Evolutionary conservation across 2,329 filamentous ascomycete species (phyloP).

Genomic region (Fusarium mundagurra): DNA sequence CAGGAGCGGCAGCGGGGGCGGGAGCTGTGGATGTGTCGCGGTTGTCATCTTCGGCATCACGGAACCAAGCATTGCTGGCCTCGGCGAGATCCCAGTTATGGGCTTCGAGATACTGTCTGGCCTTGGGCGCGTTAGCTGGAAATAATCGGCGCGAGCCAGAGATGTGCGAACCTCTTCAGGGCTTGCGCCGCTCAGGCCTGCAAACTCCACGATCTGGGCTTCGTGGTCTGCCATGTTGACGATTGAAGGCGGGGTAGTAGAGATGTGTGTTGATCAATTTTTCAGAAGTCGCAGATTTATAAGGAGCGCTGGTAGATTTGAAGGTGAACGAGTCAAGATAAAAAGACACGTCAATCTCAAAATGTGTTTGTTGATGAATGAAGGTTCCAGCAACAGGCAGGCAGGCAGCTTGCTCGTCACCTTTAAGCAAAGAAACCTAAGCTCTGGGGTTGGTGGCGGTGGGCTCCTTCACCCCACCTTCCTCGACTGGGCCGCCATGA

Average conservation of each 20-base stretch:
- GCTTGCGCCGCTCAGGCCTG: constrained; percentile 40
- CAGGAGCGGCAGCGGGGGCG: constrained; percentile 29
- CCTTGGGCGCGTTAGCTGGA: constrained; percentile 55
- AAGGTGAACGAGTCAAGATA: too few species aligned
- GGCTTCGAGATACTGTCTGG: constrained; percentile 71
- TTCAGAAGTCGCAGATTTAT: not conserved
- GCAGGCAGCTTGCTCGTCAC: constrained; percentile 45
- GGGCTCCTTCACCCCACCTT: constrained; percentile 33
- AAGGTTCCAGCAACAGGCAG: constrained; percentile 23
- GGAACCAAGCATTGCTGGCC: constrained; percentile 71
- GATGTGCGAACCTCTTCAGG: constrained; percentile 39
- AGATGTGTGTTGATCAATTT: not conserved
- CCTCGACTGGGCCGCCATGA: not conserved
- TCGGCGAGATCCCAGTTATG: constrained; percentile 73
- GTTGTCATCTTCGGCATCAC: constrained; percentile 59
- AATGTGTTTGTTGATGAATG: constrained; percentile 6
- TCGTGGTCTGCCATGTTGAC: constrained; percentile 46
- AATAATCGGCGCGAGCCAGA: too few species aligned
- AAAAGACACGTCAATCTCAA: not conserved
- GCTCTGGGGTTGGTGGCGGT: constrained; percentile 39
- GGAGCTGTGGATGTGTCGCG: constrained; percentile 56
- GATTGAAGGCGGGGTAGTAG: constrained; percentile 37
- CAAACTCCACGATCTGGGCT: constrained; percentile 44
- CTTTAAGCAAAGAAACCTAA: constrained; percentile 35
- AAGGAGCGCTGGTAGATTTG: not conserved